These are phyloP conservation scores for Tilletia horrida DNA, from an alignment of 1,284 basidiomycete genomes.

Conservation along the genomic window DNA sequence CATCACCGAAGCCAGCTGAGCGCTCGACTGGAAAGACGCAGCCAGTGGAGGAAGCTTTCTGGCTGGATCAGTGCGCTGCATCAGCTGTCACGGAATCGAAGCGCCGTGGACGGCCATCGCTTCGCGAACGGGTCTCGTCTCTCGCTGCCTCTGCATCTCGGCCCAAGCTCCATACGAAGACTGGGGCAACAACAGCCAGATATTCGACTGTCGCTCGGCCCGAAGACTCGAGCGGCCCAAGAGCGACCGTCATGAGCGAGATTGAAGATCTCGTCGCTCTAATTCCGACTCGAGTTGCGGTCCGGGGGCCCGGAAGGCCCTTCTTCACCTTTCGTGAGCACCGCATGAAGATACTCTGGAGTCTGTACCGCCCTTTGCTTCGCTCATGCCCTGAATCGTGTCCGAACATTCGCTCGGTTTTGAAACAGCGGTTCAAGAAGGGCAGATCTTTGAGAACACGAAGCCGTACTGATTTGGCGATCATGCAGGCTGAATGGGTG, in stretches of 20 bases:
- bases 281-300: conserved; percentile 24
- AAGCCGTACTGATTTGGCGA: conserved; percentile 1
- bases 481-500: conserved; percentile 9
- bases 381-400: conserved; percentile 11
- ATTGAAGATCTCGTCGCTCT: conserved; percentile 27
- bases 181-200: neutral
- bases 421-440: conserved; percentile 15
- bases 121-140: neutral
- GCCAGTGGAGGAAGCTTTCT: conserved; percentile 10
- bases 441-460: neutral
- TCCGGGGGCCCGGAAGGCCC: neutral
- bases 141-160: neutral
- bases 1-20: too few relatives aligned
- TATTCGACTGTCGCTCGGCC: neutral
- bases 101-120: neutral
- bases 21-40: too few relatives aligned
- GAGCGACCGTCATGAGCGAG: conserved; percentile 16
- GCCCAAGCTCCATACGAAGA: neutral
- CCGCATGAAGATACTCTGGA: conserved; percentile 29
- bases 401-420: neutral
- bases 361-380: conserved; percentile 38
- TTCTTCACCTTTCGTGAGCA: conserved; percentile 18
- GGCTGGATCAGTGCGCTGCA: conserved; percentile 9
- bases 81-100: neutral
- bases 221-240: too few relatives aligned